Conservation (phyloP, 202 grass and related monocot genomes). For the Setaria viridis region DNA sequence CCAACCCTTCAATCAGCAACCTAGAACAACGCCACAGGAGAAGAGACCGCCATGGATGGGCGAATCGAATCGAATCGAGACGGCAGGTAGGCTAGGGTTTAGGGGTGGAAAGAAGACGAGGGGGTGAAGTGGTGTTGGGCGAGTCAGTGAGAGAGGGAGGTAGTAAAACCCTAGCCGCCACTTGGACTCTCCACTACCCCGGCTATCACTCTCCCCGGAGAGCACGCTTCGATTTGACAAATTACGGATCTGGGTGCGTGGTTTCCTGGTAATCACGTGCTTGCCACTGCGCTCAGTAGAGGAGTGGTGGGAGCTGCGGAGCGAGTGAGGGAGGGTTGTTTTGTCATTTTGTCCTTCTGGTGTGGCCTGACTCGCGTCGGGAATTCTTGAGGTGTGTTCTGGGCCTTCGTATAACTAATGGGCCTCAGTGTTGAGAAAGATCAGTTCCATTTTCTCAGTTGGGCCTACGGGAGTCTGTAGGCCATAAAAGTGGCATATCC, state of each 20-base stretch:
- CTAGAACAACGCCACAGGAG: constrained; percentile 27
- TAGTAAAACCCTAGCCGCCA: constrained; percentile 51
- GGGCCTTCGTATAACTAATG: background rate
- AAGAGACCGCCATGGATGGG: constrained; percentile 45
- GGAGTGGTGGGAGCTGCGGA: background rate
- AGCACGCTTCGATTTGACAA: background rate
- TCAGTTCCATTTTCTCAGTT: background rate
- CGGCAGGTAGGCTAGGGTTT: constrained; percentile 49
- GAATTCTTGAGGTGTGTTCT: background rate
- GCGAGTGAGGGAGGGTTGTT: background rate
- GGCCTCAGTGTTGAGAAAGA: background rate
- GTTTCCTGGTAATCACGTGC: background rate
- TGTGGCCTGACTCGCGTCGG: background rate
- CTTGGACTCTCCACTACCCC: background rate
- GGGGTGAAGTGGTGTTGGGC: background rate
- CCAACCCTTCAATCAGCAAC: constrained; percentile 11
- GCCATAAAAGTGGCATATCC: too few relatives aligned
- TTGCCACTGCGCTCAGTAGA: background rate
- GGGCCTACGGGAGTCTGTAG: too few relatives aligned
- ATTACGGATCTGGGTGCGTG: background rate
- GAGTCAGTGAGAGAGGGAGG: background rate
- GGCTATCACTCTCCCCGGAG: background rate
- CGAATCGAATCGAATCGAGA: background rate
- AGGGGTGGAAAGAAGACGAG: constrained; percentile 18
- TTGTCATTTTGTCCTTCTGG: background rate